These are phyloP conservation scores for Penicillium oxalicum DNA, from an alignment of 2,329 filamentous ascomycete species.

Conservation along the genomic window DNA sequence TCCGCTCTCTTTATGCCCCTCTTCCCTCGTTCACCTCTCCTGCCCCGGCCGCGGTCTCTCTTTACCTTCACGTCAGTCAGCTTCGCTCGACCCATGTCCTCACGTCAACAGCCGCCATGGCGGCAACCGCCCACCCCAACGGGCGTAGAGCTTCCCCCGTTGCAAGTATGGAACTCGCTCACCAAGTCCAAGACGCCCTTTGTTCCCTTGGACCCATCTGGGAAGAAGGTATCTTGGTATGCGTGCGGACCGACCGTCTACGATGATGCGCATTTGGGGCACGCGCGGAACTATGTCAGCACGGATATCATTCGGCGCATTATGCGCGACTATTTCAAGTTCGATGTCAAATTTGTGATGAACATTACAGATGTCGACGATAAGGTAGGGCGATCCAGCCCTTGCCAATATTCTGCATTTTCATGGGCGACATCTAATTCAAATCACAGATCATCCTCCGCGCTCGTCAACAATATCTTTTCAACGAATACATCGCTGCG, in stretches of 20 bases:
- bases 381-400: conserved; percentile 45
- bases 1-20: conserved; percentile 23
- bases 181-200: conserved; percentile 70
- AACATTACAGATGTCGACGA: conserved; percentile 85
- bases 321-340: conserved; percentile 74
- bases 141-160: conserved; percentile 43
- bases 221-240: conserved; percentile 73
- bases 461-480: conserved; percentile 70
- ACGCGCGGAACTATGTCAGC: conserved; percentile 84
- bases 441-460: conserved; percentile 53
- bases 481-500: conserved; percentile 59
- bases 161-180: conserved; percentile 76
- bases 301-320: conserved; percentile 84
- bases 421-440: conserved; percentile 7
- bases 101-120: conserved; percentile 44
- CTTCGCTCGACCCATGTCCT: conserved; percentile 23
- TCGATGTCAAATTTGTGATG: conserved; percentile 81
- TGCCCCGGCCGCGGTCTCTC: conserved; percentile 13
- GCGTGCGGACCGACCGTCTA: conserved; percentile 84
- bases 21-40: conserved; percentile 12
- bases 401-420: neutral
- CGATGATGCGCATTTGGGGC: conserved; percentile 74
- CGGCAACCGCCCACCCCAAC: conserved; percentile 32
- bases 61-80: conserved; percentile 11
- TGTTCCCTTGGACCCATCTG: conserved; percentile 61